Evolutionary conservation across 1,284 basidiomycete genomes (phyloP).

Genomic region (Blastosporella zonata): DNA sequence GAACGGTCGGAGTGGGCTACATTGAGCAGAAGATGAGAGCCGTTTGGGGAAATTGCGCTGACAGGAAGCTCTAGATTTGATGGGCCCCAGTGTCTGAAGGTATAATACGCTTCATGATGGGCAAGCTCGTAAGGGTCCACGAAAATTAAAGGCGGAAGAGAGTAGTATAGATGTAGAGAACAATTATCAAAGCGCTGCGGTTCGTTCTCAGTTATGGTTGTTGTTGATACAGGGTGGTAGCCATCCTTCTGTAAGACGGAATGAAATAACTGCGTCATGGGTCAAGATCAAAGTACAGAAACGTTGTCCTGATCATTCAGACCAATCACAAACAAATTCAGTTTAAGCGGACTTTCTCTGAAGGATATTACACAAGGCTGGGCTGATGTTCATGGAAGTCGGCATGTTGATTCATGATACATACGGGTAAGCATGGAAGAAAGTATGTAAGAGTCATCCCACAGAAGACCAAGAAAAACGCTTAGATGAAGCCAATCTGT

Average conservation of each 20-base stretch:
- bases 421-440: slow-evolving; percentile 15
- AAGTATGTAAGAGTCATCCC: slow-evolving; percentile 10
- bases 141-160: slow-evolving; percentile 46
- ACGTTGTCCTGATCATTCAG: no score
- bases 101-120: slow-evolving; percentile 39
- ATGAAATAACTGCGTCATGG: slow-evolving; percentile 12
- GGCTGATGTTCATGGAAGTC: slow-evolving; percentile 11
- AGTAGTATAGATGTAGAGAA: slow-evolving; percentile 38
- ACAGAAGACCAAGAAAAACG: slow-evolving; percentile 3
- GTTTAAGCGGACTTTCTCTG: no score
- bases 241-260: slow-evolving; percentile 13
- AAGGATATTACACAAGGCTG: background rate
- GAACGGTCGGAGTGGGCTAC: slow-evolving; percentile 18
- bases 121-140: slow-evolving; percentile 52
- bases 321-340: no score
- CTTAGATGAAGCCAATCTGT: slow-evolving; percentile 25
- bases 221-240: slow-evolving; percentile 14
- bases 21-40: slow-evolving; percentile 39
- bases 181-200: slow-evolving; percentile 26
- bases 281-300: background rate
- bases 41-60: slow-evolving; percentile 33
- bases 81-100: slow-evolving; percentile 38
- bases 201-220: slow-evolving; percentile 9
- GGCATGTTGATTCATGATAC: slow-evolving; percentile 19
- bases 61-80: slow-evolving; percentile 50